These are phyloP conservation scores for Ilyonectria mors-panacis DNA, from an alignment of 2,329 filamentous ascomycete genomes.

Conservation along the genomic window DNA sequence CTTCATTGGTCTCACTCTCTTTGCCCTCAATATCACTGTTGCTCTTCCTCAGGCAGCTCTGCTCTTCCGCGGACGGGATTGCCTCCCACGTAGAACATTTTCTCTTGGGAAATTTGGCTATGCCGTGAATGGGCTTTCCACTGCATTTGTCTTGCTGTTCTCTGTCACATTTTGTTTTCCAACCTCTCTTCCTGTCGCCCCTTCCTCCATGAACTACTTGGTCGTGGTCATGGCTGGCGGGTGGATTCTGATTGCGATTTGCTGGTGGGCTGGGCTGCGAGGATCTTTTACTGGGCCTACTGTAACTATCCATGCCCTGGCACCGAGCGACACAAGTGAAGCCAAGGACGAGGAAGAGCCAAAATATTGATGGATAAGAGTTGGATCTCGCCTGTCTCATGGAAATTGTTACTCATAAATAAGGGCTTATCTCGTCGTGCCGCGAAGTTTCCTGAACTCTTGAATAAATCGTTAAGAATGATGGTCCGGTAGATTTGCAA, in stretches of 20 bases:
- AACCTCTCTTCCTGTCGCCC: constrained; percentile 34
- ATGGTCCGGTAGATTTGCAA: no score
- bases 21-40: constrained; percentile 46
- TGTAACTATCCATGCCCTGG: no score
- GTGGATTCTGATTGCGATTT: constrained; percentile 32
- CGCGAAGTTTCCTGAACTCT: no score
- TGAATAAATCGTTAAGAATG: no score
- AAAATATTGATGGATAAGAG: no score
- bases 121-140: constrained; percentile 37
- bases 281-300: constrained; percentile 32
- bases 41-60: constrained; percentile 42
- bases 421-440: no score
- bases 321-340: no score
- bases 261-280: constrained; percentile 39
- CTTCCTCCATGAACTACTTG: constrained; percentile 46
- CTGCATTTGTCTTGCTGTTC: constrained; percentile 42
- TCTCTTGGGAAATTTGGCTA: constrained; percentile 45
- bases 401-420: no score
- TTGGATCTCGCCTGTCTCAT: no score
- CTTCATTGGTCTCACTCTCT: constrained; percentile 44
- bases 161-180: constrained; percentile 47
- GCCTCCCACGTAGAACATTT: constrained; percentile 44
- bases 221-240: constrained; percentile 46
- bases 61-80: constrained; percentile 41
- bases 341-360: no score